A percentile compares a stretch with the other conserved stretches of the same genome.
Conservation (phyloP, 2,329 filamentous ascomycete species). For the Sphaceloma murrayae region DNA sequence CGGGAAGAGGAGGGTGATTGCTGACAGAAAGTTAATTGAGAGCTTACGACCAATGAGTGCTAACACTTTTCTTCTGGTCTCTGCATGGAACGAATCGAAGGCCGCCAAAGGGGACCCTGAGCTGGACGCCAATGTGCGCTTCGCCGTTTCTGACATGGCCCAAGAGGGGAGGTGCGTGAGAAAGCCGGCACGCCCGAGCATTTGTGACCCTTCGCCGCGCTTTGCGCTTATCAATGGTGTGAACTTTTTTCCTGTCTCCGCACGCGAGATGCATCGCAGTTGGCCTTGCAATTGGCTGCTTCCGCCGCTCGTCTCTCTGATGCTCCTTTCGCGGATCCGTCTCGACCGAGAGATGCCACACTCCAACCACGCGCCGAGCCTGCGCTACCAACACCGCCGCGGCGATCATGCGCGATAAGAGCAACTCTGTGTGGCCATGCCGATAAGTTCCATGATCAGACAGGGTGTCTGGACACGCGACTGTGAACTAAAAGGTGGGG, state of each 20-base stretch:
- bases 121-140: neutral
- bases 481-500: constrained; percentile 10
- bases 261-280: constrained; percentile 2
- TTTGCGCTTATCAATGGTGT: constrained; percentile 9
- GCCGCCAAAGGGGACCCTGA: constrained; percentile 1
- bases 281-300: constrained; percentile 10
- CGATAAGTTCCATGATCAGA: constrained; percentile 7
- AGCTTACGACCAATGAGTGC: neutral
- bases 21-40: constrained; percentile 10
- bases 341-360: constrained; percentile 14
- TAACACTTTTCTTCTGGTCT: constrained; percentile 9
- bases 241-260: constrained; percentile 7
- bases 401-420: constrained; percentile 14
- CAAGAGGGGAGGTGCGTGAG: constrained; percentile 11
- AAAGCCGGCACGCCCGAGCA: neutral
- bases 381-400: constrained; percentile 1
- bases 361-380: constrained; percentile 10
- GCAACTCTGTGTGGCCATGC: constrained; percentile 4
- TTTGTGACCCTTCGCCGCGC: constrained; percentile 6
- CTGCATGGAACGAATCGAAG: constrained; percentile 15
- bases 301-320: constrained; percentile 6
- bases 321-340: constrained; percentile 6
- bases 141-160: constrained; percentile 6
- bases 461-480: constrained; percentile 5
- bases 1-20: constrained; percentile 10